Percentiles rank a stretch among this genome's conserved stretches.
These are phyloP conservation scores for Flaveria robusta DNA, from an alignment of 129 eudicot species.

Conservation along the genomic window DNA sequence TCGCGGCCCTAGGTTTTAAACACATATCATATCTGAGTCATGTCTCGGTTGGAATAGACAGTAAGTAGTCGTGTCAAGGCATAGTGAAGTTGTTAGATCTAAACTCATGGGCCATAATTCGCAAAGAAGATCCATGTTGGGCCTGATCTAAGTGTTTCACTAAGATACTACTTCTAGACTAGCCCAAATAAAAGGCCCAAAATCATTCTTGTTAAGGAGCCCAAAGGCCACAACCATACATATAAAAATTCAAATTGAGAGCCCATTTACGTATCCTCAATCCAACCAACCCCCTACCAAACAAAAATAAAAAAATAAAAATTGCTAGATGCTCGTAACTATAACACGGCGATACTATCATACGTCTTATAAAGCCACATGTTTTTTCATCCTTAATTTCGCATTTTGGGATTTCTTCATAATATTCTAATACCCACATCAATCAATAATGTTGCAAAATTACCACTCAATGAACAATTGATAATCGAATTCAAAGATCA, in stretches of 20 bases:
- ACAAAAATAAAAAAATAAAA: too few species aligned
- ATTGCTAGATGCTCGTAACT: neutral
- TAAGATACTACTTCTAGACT: neutral
- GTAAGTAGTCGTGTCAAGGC: neutral
- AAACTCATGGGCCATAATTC: neutral
- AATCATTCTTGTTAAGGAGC: neutral
- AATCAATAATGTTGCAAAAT: neutral
- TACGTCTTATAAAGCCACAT: neutral
- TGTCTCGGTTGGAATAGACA: too few species aligned
- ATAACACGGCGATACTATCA: neutral
- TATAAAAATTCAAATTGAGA: neutral
- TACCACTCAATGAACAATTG: too few species aligned
- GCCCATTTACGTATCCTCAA: neutral
- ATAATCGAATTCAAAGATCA: too few species aligned
- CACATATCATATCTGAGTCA: too few species aligned
- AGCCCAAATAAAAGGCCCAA: too few species aligned
- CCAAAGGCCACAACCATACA: neutral
- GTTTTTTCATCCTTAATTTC: neutral
- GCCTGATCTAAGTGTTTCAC: neutral
- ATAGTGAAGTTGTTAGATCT: neutral
- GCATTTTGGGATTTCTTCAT: neutral
- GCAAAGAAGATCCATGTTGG: neutral
- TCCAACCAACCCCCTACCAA: neutral
- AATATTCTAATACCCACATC: neutral
- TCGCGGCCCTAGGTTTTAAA: too few species aligned